Evolutionary conservation across 495 filamentous ascomycete species (phyloP).

Genomic region (Aspergillus cristatus): DNA sequence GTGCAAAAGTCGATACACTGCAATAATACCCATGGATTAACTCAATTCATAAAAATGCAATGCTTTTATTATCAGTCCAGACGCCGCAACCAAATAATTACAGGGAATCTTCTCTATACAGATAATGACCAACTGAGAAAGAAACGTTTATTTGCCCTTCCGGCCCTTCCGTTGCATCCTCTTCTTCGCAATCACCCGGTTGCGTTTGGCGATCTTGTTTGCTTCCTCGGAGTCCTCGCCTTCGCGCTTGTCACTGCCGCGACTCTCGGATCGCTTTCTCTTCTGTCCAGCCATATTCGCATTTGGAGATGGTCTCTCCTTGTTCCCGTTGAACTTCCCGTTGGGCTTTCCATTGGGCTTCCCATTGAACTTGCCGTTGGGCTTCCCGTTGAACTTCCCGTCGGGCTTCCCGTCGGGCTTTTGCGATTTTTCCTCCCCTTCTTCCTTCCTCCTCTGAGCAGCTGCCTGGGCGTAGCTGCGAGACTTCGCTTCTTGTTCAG

Average conservation of each 20-base stretch:
- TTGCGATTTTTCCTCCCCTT: conserved; percentile 11
- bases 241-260: conserved; percentile 13
- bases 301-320: conserved; percentile 11
- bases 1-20: neutral
- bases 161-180: conserved; percentile 46
- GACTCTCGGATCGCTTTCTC: conserved; percentile 32
- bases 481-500: conserved; percentile 59
- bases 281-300: conserved; percentile 29
- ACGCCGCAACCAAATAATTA: neutral
- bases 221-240: conserved; percentile 28
- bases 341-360: neutral
- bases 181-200: conserved; percentile 61
- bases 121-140: conserved; percentile 2
- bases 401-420: conserved; percentile 16
- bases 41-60: too few relatives aligned
- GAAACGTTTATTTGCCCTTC: conserved; percentile 26
- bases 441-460: too few relatives aligned
- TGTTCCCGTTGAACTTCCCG: conserved; percentile 4
- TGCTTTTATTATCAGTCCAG: neutral
- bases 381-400: conserved; percentile 6
- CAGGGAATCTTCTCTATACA: neutral
- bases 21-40: conserved; percentile 1
- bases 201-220: conserved; percentile 50
- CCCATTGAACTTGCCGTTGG: conserved; percentile 1
- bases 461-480: conserved; percentile 17